Evolutionary conservation across 2,329 filamentous ascomycete species (phyloP).

Genomic region (Fusarium miscanthi): DNA sequence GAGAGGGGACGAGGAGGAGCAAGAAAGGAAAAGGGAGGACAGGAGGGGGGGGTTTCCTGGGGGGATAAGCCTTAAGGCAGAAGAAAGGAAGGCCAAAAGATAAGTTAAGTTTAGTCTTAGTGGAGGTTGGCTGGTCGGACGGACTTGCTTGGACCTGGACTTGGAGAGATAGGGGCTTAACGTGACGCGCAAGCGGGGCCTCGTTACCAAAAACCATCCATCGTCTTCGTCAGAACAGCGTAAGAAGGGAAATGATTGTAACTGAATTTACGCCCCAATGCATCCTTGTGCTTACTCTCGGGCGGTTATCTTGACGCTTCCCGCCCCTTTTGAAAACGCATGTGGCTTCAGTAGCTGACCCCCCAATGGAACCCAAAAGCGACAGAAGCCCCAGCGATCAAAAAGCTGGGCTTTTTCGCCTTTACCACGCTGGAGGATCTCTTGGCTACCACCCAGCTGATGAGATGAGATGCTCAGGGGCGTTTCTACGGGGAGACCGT

Average conservation of each 20-base stretch:
- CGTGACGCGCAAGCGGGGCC: slow-evolving; percentile 29
- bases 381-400: not conserved
- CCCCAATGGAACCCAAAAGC: not conserved
- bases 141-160: not conserved
- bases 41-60: not conserved
- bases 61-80: slow-evolving; percentile 15
- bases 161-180: slow-evolving; percentile 18
- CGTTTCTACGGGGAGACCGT: not conserved
- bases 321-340: not conserved
- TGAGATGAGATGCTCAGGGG: slow-evolving; percentile 5
- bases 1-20: too few relatives aligned
- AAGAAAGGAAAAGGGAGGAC: slow-evolving; percentile 2
- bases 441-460: not conserved
- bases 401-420: not conserved
- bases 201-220: slow-evolving; percentile 6
- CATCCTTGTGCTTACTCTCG: slow-evolving; percentile 3
- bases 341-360: slow-evolving; percentile 7
- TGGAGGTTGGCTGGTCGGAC: not conserved
- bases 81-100: slow-evolving; percentile 6
- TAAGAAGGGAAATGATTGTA: slow-evolving; percentile 30
- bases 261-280: slow-evolving; percentile 1
- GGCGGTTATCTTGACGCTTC: not conserved
- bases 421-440: not conserved
- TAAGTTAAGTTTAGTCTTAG: slow-evolving; percentile 3
- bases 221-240: not conserved